These are phyloP conservation scores for Trichothecium sympodiale DNA, from an alignment of 2,329 filamentous ascomycete species.

Conservation along the genomic window DNA sequence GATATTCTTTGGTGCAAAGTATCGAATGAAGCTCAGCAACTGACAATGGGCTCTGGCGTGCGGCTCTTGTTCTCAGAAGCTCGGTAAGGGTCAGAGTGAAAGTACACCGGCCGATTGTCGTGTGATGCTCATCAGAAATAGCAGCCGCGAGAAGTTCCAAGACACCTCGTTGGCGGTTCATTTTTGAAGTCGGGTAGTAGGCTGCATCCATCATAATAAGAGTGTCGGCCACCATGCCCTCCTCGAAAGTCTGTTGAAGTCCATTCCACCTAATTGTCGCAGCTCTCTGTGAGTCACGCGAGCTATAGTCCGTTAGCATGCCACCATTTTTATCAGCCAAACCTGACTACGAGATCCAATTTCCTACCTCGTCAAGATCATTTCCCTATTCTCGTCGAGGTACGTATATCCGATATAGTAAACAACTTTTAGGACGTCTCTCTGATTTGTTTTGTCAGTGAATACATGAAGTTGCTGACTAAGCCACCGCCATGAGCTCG, in stretches of 20 bases:
- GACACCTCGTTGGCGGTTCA: conserved; percentile 40
- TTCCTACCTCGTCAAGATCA: conserved; percentile 44
- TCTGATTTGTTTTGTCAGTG: conserved; percentile 39
- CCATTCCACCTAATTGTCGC: conserved; percentile 43
- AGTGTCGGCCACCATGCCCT: conserved; percentile 39
- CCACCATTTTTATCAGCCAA: background rate
- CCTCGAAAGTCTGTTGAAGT: conserved; percentile 45
- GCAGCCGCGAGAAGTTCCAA: conserved; percentile 46
- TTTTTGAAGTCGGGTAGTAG: conserved; percentile 43
- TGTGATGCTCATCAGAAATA: conserved; percentile 38
- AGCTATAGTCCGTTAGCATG: conserved; percentile 26
- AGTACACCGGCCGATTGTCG: conserved; percentile 34
- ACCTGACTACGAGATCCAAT: background rate
- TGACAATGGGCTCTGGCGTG: conserved; percentile 33
- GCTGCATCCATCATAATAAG: conserved; percentile 48
- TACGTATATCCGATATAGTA: conserved; percentile 47
- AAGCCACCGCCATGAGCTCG: conserved; percentile 43
- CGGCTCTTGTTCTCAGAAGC: conserved; percentile 35
- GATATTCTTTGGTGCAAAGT: conserved; percentile 35
- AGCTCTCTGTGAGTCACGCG: conserved; percentile 30
- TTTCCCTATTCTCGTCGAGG: conserved; percentile 42
- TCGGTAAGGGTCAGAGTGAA: conserved; percentile 42
- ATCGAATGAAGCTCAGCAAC: conserved; percentile 43
- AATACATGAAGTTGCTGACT: conserved; percentile 40
- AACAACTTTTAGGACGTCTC: conserved; percentile 46